phyloP scores from a whole-genome alignment of 176 grass and related monocot genomes.

The Lolium perenne region DNA sequence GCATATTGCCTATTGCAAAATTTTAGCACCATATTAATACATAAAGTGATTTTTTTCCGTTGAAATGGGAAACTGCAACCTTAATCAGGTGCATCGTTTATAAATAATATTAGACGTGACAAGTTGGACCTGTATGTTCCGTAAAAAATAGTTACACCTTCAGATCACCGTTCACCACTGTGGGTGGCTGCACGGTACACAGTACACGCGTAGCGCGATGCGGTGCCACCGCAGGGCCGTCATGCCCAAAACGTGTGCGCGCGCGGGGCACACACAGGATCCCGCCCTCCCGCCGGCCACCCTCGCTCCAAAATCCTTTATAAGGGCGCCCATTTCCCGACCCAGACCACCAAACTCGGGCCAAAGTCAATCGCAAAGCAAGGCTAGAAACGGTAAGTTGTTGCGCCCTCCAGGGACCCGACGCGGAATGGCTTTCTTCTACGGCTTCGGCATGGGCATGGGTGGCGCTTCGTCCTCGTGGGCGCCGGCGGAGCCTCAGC shows the following conservation, averaged over 20 bases:
- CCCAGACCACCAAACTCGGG: neutral
- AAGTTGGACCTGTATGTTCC: too few relatives aligned
- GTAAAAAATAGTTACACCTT: too few relatives aligned
- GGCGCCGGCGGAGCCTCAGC: neutral
- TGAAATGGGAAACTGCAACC: too few relatives aligned
- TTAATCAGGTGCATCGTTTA: too few relatives aligned
- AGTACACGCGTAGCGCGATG: conserved; percentile 14
- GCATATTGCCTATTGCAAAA: too few relatives aligned
- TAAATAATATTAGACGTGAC: too few relatives aligned
- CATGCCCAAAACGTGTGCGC: conserved; percentile 50
- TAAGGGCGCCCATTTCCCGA: conserved; percentile 9
- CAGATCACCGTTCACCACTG: neutral
- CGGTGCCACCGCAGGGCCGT: conserved; percentile 28
- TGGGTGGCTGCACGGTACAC: neutral
- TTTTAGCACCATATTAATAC: too few relatives aligned
- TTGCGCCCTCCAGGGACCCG: neutral
- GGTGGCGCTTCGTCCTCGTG: conserved; percentile 16
- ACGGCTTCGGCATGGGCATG: conserved; percentile 11
- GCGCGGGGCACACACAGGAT: neutral
- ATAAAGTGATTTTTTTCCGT: too few relatives aligned
- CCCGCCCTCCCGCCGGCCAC: neutral
- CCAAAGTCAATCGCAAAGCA: neutral
- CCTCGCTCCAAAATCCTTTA: conserved; percentile 36
- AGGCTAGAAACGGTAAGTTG: conserved; percentile 6
- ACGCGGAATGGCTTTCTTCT: conserved; percentile 46